Conservation (phyloP, 176 grass and related monocot genomes). For the Bromus sterilis region DNA sequence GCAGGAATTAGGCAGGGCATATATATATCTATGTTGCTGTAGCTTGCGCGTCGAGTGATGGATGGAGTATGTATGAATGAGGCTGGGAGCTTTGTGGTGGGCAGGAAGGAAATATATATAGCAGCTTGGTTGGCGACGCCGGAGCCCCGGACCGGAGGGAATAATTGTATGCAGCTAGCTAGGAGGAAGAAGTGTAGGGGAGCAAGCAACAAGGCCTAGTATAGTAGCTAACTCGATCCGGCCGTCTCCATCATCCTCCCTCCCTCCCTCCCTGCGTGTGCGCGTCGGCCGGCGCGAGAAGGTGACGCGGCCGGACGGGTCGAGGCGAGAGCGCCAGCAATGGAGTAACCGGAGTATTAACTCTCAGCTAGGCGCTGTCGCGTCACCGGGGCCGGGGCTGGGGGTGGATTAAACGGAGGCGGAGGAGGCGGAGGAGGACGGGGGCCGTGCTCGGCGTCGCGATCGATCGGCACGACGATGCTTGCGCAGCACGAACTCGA, state of each 20-base stretch:
- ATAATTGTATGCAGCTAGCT: not conserved
- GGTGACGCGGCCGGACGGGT: not conserved
- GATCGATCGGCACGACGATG: constrained; percentile 3
- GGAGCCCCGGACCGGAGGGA: not conserved
- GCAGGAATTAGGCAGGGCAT: not conserved
- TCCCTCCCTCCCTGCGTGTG: not conserved
- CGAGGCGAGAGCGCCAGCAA: not conserved
- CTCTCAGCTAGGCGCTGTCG: constrained; percentile 2
- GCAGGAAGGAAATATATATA: constrained; percentile 31
- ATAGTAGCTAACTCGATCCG: not conserved
- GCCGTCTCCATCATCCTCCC: not conserved
- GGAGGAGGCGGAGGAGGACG: constrained; percentile 7
- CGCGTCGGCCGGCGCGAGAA: not conserved
- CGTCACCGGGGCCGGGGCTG: not conserved
- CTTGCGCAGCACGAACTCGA: constrained; percentile 31
- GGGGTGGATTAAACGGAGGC: not conserved
- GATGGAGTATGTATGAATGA: not conserved
- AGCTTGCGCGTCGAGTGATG: constrained; percentile 2
- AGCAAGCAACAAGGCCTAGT: constrained; percentile 26
- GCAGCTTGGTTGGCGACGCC: constrained; percentile 23
- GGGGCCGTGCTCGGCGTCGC: constrained; percentile 23
- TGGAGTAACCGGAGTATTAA: not conserved
- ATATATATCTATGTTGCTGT: not conserved
- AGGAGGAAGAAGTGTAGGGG: constrained; percentile 25
- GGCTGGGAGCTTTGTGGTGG: not conserved